Base-by-base conservation (phyloP, 2,329 filamentous ascomycete species). In the Sporothrix brunneoviolacea region DNA sequence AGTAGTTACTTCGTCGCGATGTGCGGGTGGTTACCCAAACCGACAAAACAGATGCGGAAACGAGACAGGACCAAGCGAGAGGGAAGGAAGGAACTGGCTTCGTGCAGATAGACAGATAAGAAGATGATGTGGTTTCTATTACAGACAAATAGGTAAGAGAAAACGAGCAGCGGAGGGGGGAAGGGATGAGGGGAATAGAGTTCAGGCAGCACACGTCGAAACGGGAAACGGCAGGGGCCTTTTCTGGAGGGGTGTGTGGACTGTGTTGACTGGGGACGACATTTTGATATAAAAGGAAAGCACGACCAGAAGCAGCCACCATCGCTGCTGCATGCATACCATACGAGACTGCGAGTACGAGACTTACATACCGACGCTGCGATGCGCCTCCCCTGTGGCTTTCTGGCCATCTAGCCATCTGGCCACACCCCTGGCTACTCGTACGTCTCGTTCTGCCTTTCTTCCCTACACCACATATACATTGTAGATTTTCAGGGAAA, bases 81-180 rank as follows among this genome's bases (percentile, higher is more conserved):
- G 32, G 32, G 43, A 27, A 37, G 21, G 30, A 28, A n/a, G 30
- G 15, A 45, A 32, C 21, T 19, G 49, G 35, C 22, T 40, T n/a
- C n/a, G n/a, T n/a, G n/a, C 24, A 38, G 36, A 45, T 41, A 36
- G 28, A 33, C 19, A 48, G 36, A 37, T 42, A 38, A 35, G 27
- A 43, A 8, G 32, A 30, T 22, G 32, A 12, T 38, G 48, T 45
- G 35, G 39, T 52, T 52, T 52, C 39, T 52, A 52, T 52, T 52
- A 52, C 50, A 30, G 50, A 47, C 33, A 48, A 52, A 38, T 37
- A 52, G 50, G 50, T 52, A 48, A 48, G 32, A 48, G 50, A 48
- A 52, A 52, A 4, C 10, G 27, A 15, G n/a, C 4, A n/a, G 28
- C 32, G 40, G 33, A 38, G 24, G 33, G 21, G 30, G 39, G 21